Evolutionary conservation across 1,284 basidiomycete genomes (phyloP).

Genomic region (Chondrostereum purpureum): DNA sequence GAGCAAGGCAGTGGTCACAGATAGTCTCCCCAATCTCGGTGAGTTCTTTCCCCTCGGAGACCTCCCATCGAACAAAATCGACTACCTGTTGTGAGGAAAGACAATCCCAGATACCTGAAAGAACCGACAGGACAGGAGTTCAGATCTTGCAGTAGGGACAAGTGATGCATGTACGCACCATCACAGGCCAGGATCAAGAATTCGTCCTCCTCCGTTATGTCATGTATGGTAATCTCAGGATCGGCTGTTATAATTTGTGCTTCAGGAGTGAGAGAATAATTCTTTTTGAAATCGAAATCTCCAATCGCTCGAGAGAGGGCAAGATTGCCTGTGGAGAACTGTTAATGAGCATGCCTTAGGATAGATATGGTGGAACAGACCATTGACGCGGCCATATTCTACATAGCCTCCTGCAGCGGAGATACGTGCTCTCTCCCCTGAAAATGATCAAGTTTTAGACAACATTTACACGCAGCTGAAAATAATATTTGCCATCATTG

Average conservation of each 20-base stretch:
- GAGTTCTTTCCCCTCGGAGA: slow-evolving; percentile 79
- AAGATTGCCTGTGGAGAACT: slow-evolving; percentile 69
- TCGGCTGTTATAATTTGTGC: slow-evolving; percentile 94
- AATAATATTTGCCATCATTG: slow-evolving; percentile 59
- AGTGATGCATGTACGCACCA: slow-evolving; percentile 48
- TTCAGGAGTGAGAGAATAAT: slow-evolving; percentile 75
- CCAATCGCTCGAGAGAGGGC: slow-evolving; percentile 94
- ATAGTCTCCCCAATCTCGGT: slow-evolving; percentile 83
- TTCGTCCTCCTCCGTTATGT: slow-evolving; percentile 86
- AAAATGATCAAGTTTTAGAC: slow-evolving; percentile 6
- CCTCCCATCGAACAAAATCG: slow-evolving; percentile 80
- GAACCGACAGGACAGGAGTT: slow-evolving; percentile 9
- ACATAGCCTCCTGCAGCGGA: slow-evolving; percentile 93
- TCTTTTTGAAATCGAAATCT: slow-evolving; percentile 99
- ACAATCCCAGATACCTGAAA: slow-evolving; percentile 96
- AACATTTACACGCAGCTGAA: slow-evolving; percentile 5
- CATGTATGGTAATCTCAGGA: slow-evolving; percentile 85
- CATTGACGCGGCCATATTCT: slow-evolving; percentile 96
- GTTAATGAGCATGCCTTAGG: neutral
- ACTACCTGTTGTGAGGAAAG: slow-evolving; percentile 90
- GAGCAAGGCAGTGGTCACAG: slow-evolving; percentile 92
- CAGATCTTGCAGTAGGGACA: slow-evolving; percentile 9
- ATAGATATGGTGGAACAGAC: slow-evolving; percentile 34
- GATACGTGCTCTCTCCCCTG: slow-evolving; percentile 86
- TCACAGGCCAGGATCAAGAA: slow-evolving; percentile 96